phyloP scores from a whole-genome alignment of 768 basidiomycete genomes.

The Boletus eberwhitei region DNA sequence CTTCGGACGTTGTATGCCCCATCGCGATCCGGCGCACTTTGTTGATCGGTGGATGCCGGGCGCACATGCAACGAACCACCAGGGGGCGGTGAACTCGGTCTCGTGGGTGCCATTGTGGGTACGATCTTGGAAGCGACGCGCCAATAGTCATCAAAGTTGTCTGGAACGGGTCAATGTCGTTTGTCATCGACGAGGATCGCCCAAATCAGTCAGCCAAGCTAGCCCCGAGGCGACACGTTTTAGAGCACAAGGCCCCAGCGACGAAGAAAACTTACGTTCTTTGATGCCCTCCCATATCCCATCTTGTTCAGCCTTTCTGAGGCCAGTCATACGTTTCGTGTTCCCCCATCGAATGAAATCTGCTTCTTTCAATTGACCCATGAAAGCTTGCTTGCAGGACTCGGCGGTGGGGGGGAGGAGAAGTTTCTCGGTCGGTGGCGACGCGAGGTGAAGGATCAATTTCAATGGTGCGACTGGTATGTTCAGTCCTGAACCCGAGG shows the following conservation, averaged over 20 bases:
- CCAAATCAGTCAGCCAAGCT: slow-evolving; percentile 24
- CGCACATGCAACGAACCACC: slow-evolving; percentile 62
- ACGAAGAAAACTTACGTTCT: slow-evolving; percentile 65
- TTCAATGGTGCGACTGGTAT: slow-evolving; percentile 55
- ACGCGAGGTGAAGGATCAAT: slow-evolving; percentile 82
- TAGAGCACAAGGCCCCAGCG: slow-evolving; percentile 21
- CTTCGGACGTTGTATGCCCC: slow-evolving; percentile 85
- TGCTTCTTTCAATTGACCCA: slow-evolving; percentile 95
- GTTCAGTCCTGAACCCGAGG: slow-evolving; percentile 39
- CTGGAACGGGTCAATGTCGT: slow-evolving; percentile 40
- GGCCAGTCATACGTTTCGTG: slow-evolving; percentile 87
- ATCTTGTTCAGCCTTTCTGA: slow-evolving; percentile 91
- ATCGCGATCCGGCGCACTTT: slow-evolving; percentile 59
- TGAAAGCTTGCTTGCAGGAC: slow-evolving; percentile 88
- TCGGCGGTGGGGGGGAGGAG: slow-evolving; percentile 78
- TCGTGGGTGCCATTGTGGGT: slow-evolving; percentile 67
- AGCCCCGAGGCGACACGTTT: slow-evolving; percentile 8
- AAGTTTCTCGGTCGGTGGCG: slow-evolving; percentile 84
- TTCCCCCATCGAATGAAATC: slow-evolving; percentile 98
- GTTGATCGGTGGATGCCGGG: slow-evolving; percentile 61
- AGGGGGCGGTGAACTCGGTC: slow-evolving; percentile 52
- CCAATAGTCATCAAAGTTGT: slow-evolving; percentile 96
- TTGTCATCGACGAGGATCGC: slow-evolving; percentile 10
- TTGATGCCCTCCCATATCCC: slow-evolving; percentile 96
- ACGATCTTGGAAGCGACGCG: slow-evolving; percentile 90